These are phyloP conservation scores for Tylopilus balloui DNA, from an alignment of 768 basidiomycete genomes.

Conservation along the genomic window DNA sequence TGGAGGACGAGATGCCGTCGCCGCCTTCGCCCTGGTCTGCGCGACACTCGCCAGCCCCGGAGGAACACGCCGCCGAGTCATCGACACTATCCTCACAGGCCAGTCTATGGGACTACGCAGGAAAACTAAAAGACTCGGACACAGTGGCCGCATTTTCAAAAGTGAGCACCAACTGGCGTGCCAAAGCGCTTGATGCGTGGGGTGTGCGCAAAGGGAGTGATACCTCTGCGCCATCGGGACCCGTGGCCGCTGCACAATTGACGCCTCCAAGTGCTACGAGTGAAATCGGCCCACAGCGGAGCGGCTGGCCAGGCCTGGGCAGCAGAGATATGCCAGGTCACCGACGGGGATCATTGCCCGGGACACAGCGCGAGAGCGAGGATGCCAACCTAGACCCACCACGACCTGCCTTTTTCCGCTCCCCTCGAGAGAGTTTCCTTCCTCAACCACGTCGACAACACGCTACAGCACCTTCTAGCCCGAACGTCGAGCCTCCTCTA, in stretches of 20 bases:
- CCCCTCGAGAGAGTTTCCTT: slow-evolving; percentile 53
- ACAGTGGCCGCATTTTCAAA: slow-evolving; percentile 66
- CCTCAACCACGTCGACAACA: slow-evolving; percentile 31
- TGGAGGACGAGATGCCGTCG: slow-evolving; percentile 54
- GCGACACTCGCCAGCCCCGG: slow-evolving; percentile 26
- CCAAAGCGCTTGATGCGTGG: slow-evolving; percentile 45
- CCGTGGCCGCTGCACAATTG: slow-evolving; percentile 1
- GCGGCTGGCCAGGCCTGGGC: slow-evolving; percentile 12
- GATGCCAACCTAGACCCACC: slow-evolving; percentile 45
- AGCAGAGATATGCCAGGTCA: slow-evolving; percentile 3
- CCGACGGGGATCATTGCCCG: slow-evolving; percentile 42
- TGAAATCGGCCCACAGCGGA: slow-evolving; percentile 16
- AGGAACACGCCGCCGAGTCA: slow-evolving; percentile 14
- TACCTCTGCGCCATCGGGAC: slow-evolving; percentile 2
- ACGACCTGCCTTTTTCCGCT: slow-evolving; percentile 53
- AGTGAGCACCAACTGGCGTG: slow-evolving; percentile 72
- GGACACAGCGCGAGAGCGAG: slow-evolving; percentile 32
- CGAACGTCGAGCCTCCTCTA: slow-evolving; percentile 14
- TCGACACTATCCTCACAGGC: slow-evolving; percentile 28
- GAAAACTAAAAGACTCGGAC: slow-evolving; percentile 70
- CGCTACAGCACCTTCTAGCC: slow-evolving; percentile 31
- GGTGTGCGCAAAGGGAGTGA: slow-evolving; percentile 18
- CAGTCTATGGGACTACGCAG: slow-evolving; percentile 66
- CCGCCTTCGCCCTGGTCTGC: slow-evolving; percentile 35
- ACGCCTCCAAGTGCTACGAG: slow-evolving; percentile 21